These are phyloP conservation scores for Alternaria sp. DNA, from an alignment of 2,329 filamentous ascomycete genomes.

Conservation along the genomic window DNA sequence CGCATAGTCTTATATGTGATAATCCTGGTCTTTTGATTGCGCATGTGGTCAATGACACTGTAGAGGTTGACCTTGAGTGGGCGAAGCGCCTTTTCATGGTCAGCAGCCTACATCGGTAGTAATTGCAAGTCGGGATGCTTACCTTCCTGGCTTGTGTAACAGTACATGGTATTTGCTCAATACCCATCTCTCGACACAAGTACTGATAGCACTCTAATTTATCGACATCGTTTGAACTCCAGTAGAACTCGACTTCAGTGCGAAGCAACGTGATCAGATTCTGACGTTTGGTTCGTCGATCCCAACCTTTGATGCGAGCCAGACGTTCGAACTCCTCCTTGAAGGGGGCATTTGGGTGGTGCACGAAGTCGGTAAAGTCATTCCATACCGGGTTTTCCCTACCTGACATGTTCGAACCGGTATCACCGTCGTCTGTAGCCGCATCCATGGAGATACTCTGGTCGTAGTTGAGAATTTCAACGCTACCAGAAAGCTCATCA, in stretches of 20 bases:
- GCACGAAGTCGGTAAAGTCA: conserved; percentile 26
- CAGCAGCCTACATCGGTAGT: neutral
- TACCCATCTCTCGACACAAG: conserved; percentile 36
- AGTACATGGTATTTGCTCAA: conserved; percentile 25
- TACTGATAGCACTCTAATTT: conserved; percentile 36
- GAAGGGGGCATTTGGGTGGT: conserved; percentile 25
- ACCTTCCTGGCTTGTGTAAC: conserved; percentile 43
- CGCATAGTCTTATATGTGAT: conserved; percentile 25
- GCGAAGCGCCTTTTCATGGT: conserved; percentile 25
- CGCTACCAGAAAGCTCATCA: neutral
- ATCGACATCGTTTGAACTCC: conserved; percentile 18
- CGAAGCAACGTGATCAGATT: conserved; percentile 23
- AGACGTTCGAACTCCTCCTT: conserved; percentile 32
- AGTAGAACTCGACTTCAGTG: conserved; percentile 33
- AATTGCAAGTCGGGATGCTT: neutral
- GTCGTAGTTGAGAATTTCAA: neutral
- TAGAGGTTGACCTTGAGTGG: conserved; percentile 36
- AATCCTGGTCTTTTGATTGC: conserved; percentile 24
- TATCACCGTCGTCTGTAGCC: neutral
- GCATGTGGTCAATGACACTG: conserved; percentile 36
- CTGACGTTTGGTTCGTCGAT: neutral
- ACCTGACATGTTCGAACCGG: neutral
- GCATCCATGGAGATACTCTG: neutral
- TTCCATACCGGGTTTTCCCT: conserved; percentile 28
- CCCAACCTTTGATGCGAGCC: conserved; percentile 23